Conservation (phyloP, 768 basidiomycete species). For the Galerina sulciceps region DNA sequence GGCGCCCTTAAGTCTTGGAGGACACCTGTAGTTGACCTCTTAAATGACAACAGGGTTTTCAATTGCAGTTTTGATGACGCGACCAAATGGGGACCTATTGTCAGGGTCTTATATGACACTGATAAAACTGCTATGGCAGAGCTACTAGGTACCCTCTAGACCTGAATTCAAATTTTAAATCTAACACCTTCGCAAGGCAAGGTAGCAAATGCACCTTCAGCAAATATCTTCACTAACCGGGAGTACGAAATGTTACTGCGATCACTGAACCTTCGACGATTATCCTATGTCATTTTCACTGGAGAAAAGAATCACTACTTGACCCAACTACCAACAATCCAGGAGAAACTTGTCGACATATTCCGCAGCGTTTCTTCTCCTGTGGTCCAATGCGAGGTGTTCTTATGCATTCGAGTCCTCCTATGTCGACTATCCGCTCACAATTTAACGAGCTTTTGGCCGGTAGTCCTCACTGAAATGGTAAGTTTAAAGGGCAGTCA, state of each 20-base stretch:
- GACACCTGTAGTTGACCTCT: constrained; percentile 73
- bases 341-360: constrained; percentile 95
- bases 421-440: constrained; percentile 90
- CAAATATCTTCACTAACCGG: constrained; percentile 94
- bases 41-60: constrained; percentile 90
- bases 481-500: constrained; percentile 41
- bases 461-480: constrained; percentile 90
- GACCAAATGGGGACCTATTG: constrained; percentile 73
- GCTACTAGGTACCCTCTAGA: constrained; percentile 60
- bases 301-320: constrained; percentile 93
- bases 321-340: constrained; percentile 88
- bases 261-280: constrained; percentile 83
- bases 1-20: constrained; percentile 86
- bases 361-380: constrained; percentile 80
- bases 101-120: constrained; percentile 80
- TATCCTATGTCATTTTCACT: constrained; percentile 85
- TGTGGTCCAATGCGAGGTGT: constrained; percentile 92
- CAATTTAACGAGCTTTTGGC: constrained; percentile 96
- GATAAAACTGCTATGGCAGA: constrained; percentile 90
- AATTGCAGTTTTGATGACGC: constrained; percentile 64
- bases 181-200: constrained; percentile 51
- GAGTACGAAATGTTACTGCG: constrained; percentile 92
- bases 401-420: constrained; percentile 89
- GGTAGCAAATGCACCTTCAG: constrained; percentile 84
- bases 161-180: constrained; percentile 30